These are phyloP conservation scores for Heterotrichella gracilis DNA, from an alignment of 352 stramenopile genomes.

Conservation along the genomic window DNA sequence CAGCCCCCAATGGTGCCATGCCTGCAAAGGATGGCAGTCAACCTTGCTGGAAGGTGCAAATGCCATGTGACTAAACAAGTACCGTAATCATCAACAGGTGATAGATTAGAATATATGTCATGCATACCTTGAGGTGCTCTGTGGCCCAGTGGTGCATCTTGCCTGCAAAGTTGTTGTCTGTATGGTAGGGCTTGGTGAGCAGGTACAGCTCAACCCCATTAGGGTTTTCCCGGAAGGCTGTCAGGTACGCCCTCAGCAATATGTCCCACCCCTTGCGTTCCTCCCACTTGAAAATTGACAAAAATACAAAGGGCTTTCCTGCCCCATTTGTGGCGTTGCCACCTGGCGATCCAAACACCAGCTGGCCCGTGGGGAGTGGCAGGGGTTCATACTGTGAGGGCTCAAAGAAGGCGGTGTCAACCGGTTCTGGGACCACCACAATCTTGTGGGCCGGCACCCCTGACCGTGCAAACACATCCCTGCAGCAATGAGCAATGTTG, in stretches of 20 bases:
- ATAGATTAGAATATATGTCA: too few species aligned
- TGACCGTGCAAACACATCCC: too few species aligned
- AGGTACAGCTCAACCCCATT: constrained; percentile 36
- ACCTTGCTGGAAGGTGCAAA: too few species aligned
- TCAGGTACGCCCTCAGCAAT: constrained; percentile 40
- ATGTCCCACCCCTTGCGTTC: constrained; percentile 50
- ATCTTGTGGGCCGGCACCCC: constrained; percentile 21
- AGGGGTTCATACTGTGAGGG: constrained; percentile 10
- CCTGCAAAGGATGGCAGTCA: too few species aligned
- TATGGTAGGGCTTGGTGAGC: constrained; percentile 48
- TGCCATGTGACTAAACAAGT: too few species aligned
- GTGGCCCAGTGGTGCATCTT: constrained; percentile 16
- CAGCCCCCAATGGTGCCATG: too few species aligned
- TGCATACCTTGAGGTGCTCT: too few species aligned
- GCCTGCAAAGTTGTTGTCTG: constrained; percentile 13
- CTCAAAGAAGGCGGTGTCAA: neutral
- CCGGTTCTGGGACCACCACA: constrained; percentile 29
- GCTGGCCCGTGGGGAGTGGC: neutral
- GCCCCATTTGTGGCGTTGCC: constrained; percentile 21
- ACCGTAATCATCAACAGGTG: too few species aligned
- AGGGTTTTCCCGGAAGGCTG: constrained; percentile 31
- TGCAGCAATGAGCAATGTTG: too few species aligned
- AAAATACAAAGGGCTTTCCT: constrained; percentile 31
- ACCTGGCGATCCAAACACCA: constrained; percentile 20
- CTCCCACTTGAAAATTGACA: constrained; percentile 70